Evolutionary conservation across 768 basidiomycete genomes (phyloP), one percentile per base, ranked within the genome.

Genomic region (Lentinula detonsa): DNA sequence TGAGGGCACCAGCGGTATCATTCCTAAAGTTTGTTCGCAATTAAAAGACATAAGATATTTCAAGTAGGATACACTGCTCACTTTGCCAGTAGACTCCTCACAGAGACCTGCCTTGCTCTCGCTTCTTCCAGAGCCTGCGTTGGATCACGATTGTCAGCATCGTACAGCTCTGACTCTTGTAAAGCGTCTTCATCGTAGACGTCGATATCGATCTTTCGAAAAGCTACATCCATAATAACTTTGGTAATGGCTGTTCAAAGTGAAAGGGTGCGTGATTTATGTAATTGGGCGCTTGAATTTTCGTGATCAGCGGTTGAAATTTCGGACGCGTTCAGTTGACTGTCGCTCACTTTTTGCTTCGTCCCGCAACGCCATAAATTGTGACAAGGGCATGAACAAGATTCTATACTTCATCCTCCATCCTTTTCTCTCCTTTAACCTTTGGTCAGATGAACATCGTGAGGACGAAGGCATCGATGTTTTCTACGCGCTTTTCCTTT

Each of bases 191-290:
- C 96, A 70, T 98, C 96, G 76, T 86, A 93, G 43, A 78, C 81
- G 76, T 98, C 96, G 69, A 98, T 89, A 76, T 98, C 88, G 75
- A 97, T 93, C 75, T 95, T 95, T 67, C 95, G 82, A 74, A 94
- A 97, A 18, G 45, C 48, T 52, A 51, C 59, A 37, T 60, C 59
- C 59, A 60, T 60, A 21, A 40, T 59, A 48, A 43, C 34, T 37
- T 18, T 5, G 16, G 35, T 13, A 18, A 18, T 28, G 28, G 28
- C 28, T 8, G 37, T 39, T 37, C 37, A 37, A 11, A 39, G 37
- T 39, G 1, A 39, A 39, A 39, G 37, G 28, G 37, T 39, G 13
- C 2, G 37, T 39, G 7, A 13, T 8, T 39, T 53, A 39, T 9
- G 28, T 18, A 55, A 18, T 21, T 6, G 40, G n/a, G 39, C 55